phyloP scores from a whole-genome alignment of 352 stramenopile species.

The Globisporangium recalcitrans region DNA sequence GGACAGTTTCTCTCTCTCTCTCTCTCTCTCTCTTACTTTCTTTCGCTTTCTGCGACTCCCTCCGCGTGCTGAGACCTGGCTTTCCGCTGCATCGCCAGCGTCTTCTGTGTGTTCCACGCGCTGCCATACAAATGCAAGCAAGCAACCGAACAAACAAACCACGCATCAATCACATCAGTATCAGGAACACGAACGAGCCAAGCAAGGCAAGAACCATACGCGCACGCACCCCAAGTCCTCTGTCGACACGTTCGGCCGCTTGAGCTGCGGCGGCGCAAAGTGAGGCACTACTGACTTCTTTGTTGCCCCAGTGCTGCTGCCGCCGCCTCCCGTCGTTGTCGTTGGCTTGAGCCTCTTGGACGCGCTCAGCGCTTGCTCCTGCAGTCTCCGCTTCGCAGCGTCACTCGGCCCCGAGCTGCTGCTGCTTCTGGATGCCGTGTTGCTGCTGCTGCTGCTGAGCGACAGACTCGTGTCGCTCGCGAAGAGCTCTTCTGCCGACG shows the following conservation, averaged over 20 bases:
- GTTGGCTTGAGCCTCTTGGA: conserved; percentile 16
- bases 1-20: no score
- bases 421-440: conserved; percentile 7
- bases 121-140: conserved; percentile 15
- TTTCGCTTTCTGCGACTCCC: not conserved
- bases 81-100: conserved; percentile 41
- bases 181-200: not conserved
- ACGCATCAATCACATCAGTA: not conserved
- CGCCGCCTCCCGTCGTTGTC: not conserved
- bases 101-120: conserved; percentile 68
- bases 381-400: conserved; percentile 10
- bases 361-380: conserved; percentile 4
- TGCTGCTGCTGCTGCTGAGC: conserved; percentile 3
- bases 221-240: conserved; percentile 50
- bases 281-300: conserved; percentile 20
- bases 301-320: conserved; percentile 12
- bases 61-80: conserved; percentile 13
- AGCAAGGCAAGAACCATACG: not conserved
- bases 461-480: conserved; percentile 27
- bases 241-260: conserved; percentile 62
- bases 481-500: conserved; percentile 48
- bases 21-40: conserved; percentile 6
- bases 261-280: conserved; percentile 60
- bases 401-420: not conserved
- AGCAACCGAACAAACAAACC: no score